Evolutionary conservation across 139 green algal species (phyloP), one percentile per base, ranked within the genome.

Genomic region (Micractinium conductrix): DNA sequence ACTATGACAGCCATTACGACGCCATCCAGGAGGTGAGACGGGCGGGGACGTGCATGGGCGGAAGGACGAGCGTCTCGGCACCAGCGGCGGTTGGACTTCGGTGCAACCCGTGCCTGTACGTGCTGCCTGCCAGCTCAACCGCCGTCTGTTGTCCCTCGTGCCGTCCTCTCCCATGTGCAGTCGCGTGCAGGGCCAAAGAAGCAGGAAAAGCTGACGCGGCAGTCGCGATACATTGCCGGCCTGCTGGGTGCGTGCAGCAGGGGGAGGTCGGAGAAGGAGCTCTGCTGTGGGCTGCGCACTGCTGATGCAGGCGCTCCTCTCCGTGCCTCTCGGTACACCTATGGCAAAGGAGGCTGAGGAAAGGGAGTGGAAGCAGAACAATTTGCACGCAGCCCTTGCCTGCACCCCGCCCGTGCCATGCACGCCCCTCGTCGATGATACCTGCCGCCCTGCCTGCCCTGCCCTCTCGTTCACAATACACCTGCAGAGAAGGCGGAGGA

Each of bases 1-100:
- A 99, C 83, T 99, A 99, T 84, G 97, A 99, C 71, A 79, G 67
- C 38, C 91, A 95, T 26, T 99, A 96, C 74, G 97, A 99, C 53
- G 85, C 76, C 81, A 96, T 99, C 7, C 93, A 95, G 19, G 76
- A 38, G n/a, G 67, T 62, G 72, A 43, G 78, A 55, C 28, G 50
- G 42, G 6, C 17, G 26, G 2, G 30, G 33, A 8, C 3, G 62
- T 58, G 48, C 48, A 58, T 10, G 53, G 53, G 53, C 53, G 53
- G 6, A n/a, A n/a, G n/a, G n/a, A n/a, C n/a, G n/a, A n/a, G n/a
- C n/a, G n/a, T n/a, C n/a, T n/a, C n/a, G n/a, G n/a, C n/a, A n/a
- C n/a, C n/a, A n/a, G n/a, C n/a, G n/a, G n/a, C n/a, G n/a, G n/a
- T n/a, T n/a, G n/a, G n/a, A n/a, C n/a, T n/a, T n/a, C n/a, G n/a